These are phyloP conservation scores for Ascochyta rabiei DNA, from an alignment of 2,329 filamentous ascomycete species.

Conservation along the genomic window DNA sequence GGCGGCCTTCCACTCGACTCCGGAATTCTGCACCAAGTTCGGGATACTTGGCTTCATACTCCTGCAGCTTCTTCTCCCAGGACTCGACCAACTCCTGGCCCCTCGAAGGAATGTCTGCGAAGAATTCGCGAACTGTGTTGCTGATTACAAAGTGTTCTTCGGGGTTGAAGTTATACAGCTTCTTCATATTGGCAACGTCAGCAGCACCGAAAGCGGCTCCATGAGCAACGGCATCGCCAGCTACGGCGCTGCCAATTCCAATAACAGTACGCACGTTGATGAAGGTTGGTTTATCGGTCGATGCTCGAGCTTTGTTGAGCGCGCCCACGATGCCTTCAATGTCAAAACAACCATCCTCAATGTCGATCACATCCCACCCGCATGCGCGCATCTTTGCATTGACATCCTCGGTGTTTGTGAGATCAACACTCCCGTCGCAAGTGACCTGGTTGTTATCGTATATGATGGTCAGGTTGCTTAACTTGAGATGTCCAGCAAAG, in stretches of 20 bases:
- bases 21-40: constrained; percentile 59
- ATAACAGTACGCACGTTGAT: constrained; percentile 66
- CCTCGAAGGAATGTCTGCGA: constrained; percentile 54
- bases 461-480: constrained; percentile 63
- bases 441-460: constrained; percentile 68
- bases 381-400: constrained; percentile 64
- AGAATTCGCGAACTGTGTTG: constrained; percentile 59
- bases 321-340: constrained; percentile 57
- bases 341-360: constrained; percentile 60
- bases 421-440: constrained; percentile 63
- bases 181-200: constrained; percentile 63
- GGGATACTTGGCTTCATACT: constrained; percentile 55
- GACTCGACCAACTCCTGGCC: constrained; percentile 56
- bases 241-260: constrained; percentile 56
- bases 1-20: constrained; percentile 55
- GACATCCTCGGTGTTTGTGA: constrained; percentile 62
- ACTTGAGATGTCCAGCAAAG: constrained; percentile 61
- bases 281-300: constrained; percentile 60
- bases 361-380: constrained; percentile 62
- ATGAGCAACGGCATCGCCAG: constrained; percentile 60
- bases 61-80: constrained; percentile 56
- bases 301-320: constrained; percentile 53
- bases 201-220: constrained; percentile 63
- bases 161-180: constrained; percentile 55
- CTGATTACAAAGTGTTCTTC: constrained; percentile 55